Percentiles rank a stretch among this genome's conserved stretches.
phyloP scores from a whole-genome alignment of 2,329 filamentous ascomycete genomes.

The Fusarium paranaense region DNA sequence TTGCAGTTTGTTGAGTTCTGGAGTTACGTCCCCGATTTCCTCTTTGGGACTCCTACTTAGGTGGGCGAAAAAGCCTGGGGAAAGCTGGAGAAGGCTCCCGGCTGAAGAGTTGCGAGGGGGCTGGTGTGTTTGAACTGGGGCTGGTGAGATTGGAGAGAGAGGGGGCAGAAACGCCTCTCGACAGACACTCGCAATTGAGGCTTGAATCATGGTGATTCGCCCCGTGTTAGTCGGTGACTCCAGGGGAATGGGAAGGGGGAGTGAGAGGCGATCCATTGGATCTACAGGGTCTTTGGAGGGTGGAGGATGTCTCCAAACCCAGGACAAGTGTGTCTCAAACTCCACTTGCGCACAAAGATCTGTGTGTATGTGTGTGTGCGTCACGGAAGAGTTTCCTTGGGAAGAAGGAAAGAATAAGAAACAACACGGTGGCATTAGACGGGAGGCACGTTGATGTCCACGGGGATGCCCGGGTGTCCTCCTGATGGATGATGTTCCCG shows the following conservation, averaged over 20 bases:
- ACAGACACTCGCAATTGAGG: slow-evolving; percentile 20
- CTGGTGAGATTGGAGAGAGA: background rate
- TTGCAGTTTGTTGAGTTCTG: slow-evolving; percentile 38
- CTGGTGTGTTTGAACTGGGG: background rate
- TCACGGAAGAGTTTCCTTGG: slow-evolving; percentile 8
- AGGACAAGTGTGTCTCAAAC: slow-evolving; percentile 28
- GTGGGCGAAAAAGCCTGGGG: slow-evolving; percentile 25
- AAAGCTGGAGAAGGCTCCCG: slow-evolving; percentile 25
- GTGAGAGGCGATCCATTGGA: slow-evolving; percentile 33
- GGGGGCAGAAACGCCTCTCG: slow-evolving; percentile 1
- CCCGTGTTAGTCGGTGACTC: slow-evolving; percentile 12
- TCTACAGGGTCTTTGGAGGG: slow-evolving; percentile 40
- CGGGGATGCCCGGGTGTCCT: slow-evolving; percentile 24
- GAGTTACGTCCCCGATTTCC: slow-evolving; percentile 24
- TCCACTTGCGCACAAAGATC: slow-evolving; percentile 20
- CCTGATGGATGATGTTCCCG: slow-evolving; percentile 32
- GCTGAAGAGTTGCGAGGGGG: background rate
- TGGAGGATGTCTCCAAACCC: slow-evolving; percentile 31
- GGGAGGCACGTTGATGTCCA: slow-evolving; percentile 3
- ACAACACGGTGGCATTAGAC: slow-evolving; percentile 23
- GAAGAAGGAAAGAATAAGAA: slow-evolving; percentile 1
- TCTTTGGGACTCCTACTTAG: slow-evolving; percentile 26
- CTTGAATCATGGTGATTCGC: slow-evolving; percentile 31
- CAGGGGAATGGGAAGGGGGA: slow-evolving; percentile 31
- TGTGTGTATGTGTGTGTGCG: slow-evolving; percentile 3